Evolutionary conservation across 805 yeast species (phyloP).

Genomic region (Kodamaea laetipori): DNA sequence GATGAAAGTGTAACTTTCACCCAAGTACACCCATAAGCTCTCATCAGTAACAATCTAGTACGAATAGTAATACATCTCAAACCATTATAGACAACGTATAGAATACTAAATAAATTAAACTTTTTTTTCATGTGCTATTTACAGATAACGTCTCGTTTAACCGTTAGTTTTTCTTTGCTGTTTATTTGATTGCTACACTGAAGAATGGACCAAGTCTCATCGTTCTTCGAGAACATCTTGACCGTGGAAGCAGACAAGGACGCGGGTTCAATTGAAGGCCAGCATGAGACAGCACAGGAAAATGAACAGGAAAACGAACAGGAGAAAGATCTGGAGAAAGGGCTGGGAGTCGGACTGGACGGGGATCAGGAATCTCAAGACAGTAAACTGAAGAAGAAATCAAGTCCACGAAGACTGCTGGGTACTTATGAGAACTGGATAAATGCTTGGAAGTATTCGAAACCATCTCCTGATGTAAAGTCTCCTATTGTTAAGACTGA

Average conservation of each 20-base stretch:
- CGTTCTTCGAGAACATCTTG: constrained; percentile 38
- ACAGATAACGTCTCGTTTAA: background rate
- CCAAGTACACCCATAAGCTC: no score
- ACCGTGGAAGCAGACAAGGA: constrained; percentile 19
- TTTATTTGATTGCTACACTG: constrained; percentile 1
- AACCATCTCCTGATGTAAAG: no score
- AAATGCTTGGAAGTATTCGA: constrained; percentile 1
- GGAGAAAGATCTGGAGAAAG: constrained; percentile 1
- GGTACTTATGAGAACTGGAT: constrained; percentile 6
- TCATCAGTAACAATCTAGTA: no score
- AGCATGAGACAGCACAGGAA: background rate
- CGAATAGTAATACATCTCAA: no score
- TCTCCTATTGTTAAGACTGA: no score
- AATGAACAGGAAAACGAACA: constrained; percentile 4
- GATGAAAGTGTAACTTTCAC: constrained; percentile 3
- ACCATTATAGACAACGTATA: no score
- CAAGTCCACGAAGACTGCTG: constrained; percentile 1
- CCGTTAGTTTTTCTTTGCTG: background rate
- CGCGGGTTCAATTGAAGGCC: background rate
- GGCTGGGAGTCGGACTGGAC: background rate
- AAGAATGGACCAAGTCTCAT: constrained; percentile 40
- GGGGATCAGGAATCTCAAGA: background rate
- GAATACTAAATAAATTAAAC: no score
- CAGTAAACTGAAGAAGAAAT: background rate
- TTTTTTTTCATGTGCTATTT: no score